phyloP scores from a whole-genome alignment of 2,329 filamentous ascomycete genomes.

The Claviceps fusiformis region DNA sequence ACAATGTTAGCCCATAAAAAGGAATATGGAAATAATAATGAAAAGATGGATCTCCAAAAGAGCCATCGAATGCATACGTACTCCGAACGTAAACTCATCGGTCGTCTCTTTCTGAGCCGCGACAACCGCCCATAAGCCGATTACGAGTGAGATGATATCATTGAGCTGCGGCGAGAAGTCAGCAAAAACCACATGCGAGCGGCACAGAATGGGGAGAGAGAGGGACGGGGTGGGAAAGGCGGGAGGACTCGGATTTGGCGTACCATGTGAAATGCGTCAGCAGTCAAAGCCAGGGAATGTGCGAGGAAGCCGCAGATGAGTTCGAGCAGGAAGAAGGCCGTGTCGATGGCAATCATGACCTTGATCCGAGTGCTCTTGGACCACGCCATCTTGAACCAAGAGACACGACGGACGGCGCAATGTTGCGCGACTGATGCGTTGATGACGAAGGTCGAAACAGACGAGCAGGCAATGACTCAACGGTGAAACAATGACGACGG shows the following conservation, averaged over 20 bases:
- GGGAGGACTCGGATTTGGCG: neutral
- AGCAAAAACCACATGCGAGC: neutral
- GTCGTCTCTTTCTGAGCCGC: conserved; percentile 75
- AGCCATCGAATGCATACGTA: conserved; percentile 29
- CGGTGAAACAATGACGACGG: neutral
- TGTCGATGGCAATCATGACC: conserved; percentile 84
- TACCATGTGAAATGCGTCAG: conserved; percentile 97
- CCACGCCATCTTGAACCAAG: conserved; percentile 52
- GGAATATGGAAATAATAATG: too few relatives aligned
- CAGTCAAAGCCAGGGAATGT: conserved; percentile 82
- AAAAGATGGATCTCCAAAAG: neutral
- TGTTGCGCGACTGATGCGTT: neutral
- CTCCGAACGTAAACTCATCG: conserved; percentile 89
- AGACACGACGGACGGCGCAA: neutral
- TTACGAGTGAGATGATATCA: conserved; percentile 86
- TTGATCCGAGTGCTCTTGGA: conserved; percentile 88
- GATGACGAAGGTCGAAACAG: neutral
- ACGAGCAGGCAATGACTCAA: neutral
- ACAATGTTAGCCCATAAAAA: conserved; percentile 8
- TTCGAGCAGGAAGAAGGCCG: conserved; percentile 81
- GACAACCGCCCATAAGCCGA: conserved; percentile 90
- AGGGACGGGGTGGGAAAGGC: neutral
- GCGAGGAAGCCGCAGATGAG: conserved; percentile 74
- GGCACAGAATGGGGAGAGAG: neutral
- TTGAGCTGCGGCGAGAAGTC: conserved; percentile 52